These are phyloP conservation scores for Coemansia javaensis DNA, from an alignment of 192 early-diverging fungal species.

Conservation along the genomic window DNA sequence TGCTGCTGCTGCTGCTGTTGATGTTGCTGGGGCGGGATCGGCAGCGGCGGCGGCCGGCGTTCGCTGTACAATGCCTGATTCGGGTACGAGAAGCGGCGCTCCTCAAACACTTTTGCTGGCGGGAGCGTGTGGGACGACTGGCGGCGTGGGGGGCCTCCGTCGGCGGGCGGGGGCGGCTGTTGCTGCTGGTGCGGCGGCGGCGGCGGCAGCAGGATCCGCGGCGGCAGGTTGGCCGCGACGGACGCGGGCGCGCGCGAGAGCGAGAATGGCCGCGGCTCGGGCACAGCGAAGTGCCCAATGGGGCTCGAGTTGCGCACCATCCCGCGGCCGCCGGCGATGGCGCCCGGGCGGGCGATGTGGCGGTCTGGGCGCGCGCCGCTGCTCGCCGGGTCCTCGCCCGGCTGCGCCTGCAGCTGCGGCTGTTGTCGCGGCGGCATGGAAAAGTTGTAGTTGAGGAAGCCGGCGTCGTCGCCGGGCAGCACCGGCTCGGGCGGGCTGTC, in stretches of 20 bases:
- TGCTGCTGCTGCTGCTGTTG: constrained; percentile 5
- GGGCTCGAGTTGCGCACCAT: constrained; percentile 1
- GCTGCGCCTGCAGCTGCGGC: no score
- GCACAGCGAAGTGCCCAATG: neutral
- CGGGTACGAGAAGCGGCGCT: constrained; percentile 46
- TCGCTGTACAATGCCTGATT: constrained; percentile 32
- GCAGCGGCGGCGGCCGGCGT: constrained; percentile 18
- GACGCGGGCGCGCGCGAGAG: constrained; percentile 40
- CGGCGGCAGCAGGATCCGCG: constrained; percentile 1
- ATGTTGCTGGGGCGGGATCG: constrained; percentile 8
- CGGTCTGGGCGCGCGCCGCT: constrained; percentile 2
- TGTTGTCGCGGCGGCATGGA: constrained; percentile 36
- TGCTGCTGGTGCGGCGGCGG: no score
- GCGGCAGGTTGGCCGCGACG: constrained; percentile 29
- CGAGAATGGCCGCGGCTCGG: constrained; percentile 38
- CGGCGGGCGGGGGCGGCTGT: constrained; percentile 8
- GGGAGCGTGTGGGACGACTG: constrained; percentile 49
- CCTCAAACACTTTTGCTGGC: constrained; percentile 44
- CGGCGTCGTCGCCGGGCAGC: constrained; percentile 5
- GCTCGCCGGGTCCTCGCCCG: constrained; percentile 15
- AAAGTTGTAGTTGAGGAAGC: constrained; percentile 34
- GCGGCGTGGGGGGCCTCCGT: constrained; percentile 34
- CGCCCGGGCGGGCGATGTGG: neutral
- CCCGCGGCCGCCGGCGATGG: neutral
- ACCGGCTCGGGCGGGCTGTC: constrained; percentile 11